A percentile compares a stretch with the other conserved stretches of the same genome.
These are phyloP conservation scores for Knoxia roxburghii DNA, from an alignment of 257 asterid species.

Conservation along the genomic window DNA sequence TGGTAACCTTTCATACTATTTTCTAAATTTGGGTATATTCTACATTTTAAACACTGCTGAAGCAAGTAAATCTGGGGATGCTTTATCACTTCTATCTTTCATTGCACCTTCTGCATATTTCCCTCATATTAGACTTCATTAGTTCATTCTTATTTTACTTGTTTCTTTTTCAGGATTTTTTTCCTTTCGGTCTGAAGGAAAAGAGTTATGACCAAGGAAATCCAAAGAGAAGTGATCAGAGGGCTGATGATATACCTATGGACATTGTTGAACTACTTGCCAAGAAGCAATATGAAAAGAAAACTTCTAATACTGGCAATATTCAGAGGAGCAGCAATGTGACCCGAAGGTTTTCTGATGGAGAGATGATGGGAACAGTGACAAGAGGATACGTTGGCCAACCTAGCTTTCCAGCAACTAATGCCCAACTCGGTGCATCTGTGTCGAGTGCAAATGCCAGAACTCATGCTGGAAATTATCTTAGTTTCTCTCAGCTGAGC, in stretches of 20 bases:
- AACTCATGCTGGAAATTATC: conserved; percentile 12
- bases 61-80: background rate
- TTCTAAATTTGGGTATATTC: background rate
- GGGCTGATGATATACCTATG: conserved; percentile 70
- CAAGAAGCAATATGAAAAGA: conserved; percentile 57
- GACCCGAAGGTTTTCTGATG: conserved; percentile 21
- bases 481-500: conserved; percentile 22
- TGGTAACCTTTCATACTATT: conserved; percentile 4
- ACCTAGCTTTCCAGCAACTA: conserved; percentile 23
- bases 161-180: conserved; percentile 7
- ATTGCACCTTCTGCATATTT: background rate
- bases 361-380: conserved; percentile 19
- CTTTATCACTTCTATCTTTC: background rate
- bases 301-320: conserved; percentile 34
- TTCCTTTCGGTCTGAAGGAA: conserved; percentile 9
- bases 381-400: conserved; percentile 13
- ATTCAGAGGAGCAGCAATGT: conserved; percentile 22
- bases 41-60: background rate
- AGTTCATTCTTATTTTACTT: background rate
- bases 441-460: conserved; percentile 21
- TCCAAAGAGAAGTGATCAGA: conserved; percentile 16
- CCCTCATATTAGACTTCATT: too few species aligned
- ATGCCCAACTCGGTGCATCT: conserved; percentile 22
- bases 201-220: conserved; percentile 11
- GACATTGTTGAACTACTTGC: conserved; percentile 82